Conservation (phyloP, 306 rosid genomes). For the Corylus avellana region DNA sequence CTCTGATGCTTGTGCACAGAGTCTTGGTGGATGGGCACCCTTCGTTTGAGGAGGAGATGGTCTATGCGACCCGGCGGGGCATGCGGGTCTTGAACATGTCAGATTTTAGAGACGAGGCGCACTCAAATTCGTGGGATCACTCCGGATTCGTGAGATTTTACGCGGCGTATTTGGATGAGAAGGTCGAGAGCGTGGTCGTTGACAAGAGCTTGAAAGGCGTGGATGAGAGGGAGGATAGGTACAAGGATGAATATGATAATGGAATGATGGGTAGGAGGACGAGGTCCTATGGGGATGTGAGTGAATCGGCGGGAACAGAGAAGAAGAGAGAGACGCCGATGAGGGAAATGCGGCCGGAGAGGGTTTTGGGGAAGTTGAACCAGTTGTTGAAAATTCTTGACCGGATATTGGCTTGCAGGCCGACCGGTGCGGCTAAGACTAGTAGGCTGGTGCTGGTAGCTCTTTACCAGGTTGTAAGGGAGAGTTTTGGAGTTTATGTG, state of each 20-base stretch:
- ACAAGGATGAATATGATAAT: conserved; percentile 37
- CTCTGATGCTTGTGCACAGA: conserved; percentile 74
- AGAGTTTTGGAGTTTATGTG: conserved; percentile 60
- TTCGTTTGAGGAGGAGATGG: conserved; percentile 73
- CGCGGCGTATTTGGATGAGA: conserved; percentile 71
- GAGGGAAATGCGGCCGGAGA: conserved; percentile 66
- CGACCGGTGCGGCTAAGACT: conserved; percentile 63
- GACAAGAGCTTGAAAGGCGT: conserved; percentile 48
- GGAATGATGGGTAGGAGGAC: conserved; percentile 34
- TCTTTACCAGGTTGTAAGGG: conserved; percentile 65
- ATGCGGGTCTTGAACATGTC: conserved; percentile 62
- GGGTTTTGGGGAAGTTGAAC: conserved; percentile 60
- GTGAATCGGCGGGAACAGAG: conserved; percentile 36
- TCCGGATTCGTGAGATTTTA: conserved; percentile 69
- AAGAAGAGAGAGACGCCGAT: conserved; percentile 51
- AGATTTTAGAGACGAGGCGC: conserved; percentile 82
- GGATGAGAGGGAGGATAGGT: conserved; percentile 30
- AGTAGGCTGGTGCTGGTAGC: conserved; percentile 66
- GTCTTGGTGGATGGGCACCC: conserved; percentile 69
- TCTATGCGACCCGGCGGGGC: conserved; percentile 51
- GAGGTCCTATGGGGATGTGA: conserved; percentile 46
- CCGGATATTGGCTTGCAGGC: conserved; percentile 68
- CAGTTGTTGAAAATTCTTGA: conserved; percentile 62
- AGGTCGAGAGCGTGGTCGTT: conserved; percentile 56
- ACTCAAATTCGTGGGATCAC: conserved; percentile 76